Evolutionary conservation across 179 eudicot species (phyloP), one percentile per base, ranked within the genome.

Genomic region (Silene vulgaris): DNA sequence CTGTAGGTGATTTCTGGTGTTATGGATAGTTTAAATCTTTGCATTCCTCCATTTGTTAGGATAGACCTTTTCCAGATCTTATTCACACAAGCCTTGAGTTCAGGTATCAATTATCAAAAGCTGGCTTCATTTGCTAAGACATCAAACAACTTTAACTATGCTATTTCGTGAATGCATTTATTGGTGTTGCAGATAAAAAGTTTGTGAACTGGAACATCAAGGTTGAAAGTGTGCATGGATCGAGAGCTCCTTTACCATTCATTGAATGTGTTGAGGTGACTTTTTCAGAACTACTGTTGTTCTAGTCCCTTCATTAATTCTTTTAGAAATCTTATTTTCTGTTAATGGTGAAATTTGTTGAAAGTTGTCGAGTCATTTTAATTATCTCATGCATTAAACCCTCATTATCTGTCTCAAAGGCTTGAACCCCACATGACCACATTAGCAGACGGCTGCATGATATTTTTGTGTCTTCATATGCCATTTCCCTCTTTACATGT

Each of bases 11-110:
- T 94, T 79, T 81, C 85, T 77, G 97, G 96, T 76, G 92, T 90
- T 54, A 86, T 94, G 90, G 84, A 86, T 72, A 78, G 43, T 73
- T 91, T 94, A 40, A 86, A 84, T 84, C 65, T 92, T 80, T 77
- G 66, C 71, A 92, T 94, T 80, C 97, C 90, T 80, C 94, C 98
- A 48, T 92, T 86, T 85, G 86, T 94, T 76, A 86, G 97, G 81
- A 85, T 92, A 60, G 98, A 94, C 82, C 92, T 82, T 79, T 87
- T 89, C 66, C 86, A 84, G 82, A 83, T 79, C 71, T 65, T 74
- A 65, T 81, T 84, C 69, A 78, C 85, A 73, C 87, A 88, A 37
- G 79, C 65, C 20, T 43, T 83, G 63, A 86, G 88, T 69, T 77
- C 86, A 81, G 86, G 88, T 82, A 74, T 65, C 37, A 48, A 60